Base-by-base conservation (phyloP, 2,329 filamentous ascomycete genomes). In the Aspergillus amoenus region DNA sequence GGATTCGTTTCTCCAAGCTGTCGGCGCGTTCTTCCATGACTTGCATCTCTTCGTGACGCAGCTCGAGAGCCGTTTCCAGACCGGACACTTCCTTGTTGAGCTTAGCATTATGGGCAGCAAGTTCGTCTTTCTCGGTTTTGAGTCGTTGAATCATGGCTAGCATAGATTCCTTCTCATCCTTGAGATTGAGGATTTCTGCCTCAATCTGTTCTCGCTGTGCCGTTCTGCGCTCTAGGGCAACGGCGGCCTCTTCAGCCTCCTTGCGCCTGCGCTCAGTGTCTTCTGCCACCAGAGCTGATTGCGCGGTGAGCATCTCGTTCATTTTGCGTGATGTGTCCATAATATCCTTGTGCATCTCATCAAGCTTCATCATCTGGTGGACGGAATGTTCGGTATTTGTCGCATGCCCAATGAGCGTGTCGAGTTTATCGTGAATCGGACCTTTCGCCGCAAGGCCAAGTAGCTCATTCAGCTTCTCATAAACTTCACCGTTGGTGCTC, bases 21-120 rank as follows among this genome's bases (percentile, higher is more conserved):
- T 97, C 92, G 3, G 93, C 94, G 61, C 93, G 89, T 11, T 84
- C 80, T 72, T 97, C 93, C 90, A 99, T 97, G 24, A 89, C 83
- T 45, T 91, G 86, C 58, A 99, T 85, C 76, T 97, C 94, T 65
- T 97, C 93, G 44, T 91, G 89, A 54, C 94, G 89, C 56, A 97
- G 87, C 17, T 88, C 86, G 30, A 97, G 83, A 1, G 94, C 93
- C 8, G 91, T 97, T 71, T 97, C 91, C 2, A 99, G 83, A 8
- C 91, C 90, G 5, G 92, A 93, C 1, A 99, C 88, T 64, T 99
- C 93, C 22, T 91, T 91, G 9, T 86, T 86, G 27, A 97, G 81
- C 55, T 88, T 85, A 45, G 87, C 86, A 79, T 93, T 96, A 68
- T 95, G 90, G 56, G 87, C 83, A 12, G 83, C 81, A 55, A 97